Conservation (phyloP, 139 green algal species). For the Coccomyxa sp. region DNA sequence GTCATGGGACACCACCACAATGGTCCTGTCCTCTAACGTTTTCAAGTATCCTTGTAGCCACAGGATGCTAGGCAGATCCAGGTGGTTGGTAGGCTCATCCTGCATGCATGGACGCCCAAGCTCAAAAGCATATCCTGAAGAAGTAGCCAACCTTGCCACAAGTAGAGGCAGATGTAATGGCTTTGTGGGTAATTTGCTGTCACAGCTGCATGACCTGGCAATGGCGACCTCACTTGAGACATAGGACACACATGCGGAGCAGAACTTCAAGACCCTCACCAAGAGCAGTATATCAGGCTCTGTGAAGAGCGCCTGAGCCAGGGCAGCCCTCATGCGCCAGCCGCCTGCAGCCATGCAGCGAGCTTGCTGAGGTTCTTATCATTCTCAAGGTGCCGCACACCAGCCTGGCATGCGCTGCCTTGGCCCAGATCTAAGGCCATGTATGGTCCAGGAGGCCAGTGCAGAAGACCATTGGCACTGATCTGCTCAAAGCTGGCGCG, state of each 20-base stretch:
- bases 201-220: no score
- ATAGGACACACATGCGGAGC: no score
- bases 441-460: background rate
- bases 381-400: no score
- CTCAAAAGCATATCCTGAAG: background rate
- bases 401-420: background rate
- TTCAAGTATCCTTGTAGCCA: constrained; percentile 46
- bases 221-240: no score
- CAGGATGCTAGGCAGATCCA: constrained; percentile 41
- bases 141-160: background rate
- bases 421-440: background rate
- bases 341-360: constrained; percentile 21
- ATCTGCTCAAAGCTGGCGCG: background rate
- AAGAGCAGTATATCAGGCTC: constrained; percentile 46
- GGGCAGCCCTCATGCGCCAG: constrained; percentile 44
- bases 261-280: no score
- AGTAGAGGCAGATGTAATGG: background rate
- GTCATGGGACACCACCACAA: constrained; percentile 52
- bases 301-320: constrained; percentile 51
- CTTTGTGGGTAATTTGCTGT: no score
- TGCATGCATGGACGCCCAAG: background rate
- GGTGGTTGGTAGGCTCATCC: constrained; percentile 55
- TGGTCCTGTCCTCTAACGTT: constrained; percentile 25
- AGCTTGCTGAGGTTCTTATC: background rate
- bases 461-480: background rate